Evolutionary conservation across 257 asterid species (phyloP).

Genomic region (Jaltomata sinuosa): DNA sequence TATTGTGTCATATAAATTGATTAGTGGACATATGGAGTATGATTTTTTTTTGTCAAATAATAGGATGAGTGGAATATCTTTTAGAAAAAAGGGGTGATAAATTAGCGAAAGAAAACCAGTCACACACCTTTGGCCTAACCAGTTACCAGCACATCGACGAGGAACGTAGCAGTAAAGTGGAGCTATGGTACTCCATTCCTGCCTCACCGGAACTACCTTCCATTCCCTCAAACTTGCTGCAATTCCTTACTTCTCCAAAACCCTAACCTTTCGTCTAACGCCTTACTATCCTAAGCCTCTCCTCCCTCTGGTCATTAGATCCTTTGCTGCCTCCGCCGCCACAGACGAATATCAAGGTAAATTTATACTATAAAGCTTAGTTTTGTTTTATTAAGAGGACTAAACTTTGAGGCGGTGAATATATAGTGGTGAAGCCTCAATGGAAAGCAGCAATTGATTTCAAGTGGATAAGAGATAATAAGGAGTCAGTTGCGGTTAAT

Average conservation of each 20-base stretch:
- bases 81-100: background rate
- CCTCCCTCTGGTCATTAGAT: slow-evolving; percentile 27
- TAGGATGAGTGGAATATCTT: background rate
- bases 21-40: no score
- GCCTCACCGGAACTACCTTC: slow-evolving; percentile 12
- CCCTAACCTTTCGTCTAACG: slow-evolving; percentile 9
- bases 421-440: slow-evolving; percentile 50
- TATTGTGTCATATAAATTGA: no score
- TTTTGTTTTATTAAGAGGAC: background rate
- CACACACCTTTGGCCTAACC: background rate
- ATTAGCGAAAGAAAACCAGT: background rate
- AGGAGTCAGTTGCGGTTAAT: slow-evolving; percentile 68
- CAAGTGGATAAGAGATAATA: slow-evolving; percentile 89
- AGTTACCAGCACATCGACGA: background rate
- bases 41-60: background rate
- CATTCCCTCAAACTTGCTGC: slow-evolving; percentile 30
- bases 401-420: slow-evolving; percentile 19
- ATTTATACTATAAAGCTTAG: background rate
- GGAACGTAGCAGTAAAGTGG: background rate
- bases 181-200: slow-evolving; percentile 13
- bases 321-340: slow-evolving; percentile 43
- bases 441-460: slow-evolving; percentile 94
- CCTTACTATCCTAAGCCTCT: slow-evolving; percentile 8
- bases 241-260: slow-evolving; percentile 24
- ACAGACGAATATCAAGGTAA: slow-evolving; percentile 37